Base-by-base conservation (phyloP, 2,329 filamentous ascomycete species). In the Stagonosporopsis chrysanthemi region DNA sequence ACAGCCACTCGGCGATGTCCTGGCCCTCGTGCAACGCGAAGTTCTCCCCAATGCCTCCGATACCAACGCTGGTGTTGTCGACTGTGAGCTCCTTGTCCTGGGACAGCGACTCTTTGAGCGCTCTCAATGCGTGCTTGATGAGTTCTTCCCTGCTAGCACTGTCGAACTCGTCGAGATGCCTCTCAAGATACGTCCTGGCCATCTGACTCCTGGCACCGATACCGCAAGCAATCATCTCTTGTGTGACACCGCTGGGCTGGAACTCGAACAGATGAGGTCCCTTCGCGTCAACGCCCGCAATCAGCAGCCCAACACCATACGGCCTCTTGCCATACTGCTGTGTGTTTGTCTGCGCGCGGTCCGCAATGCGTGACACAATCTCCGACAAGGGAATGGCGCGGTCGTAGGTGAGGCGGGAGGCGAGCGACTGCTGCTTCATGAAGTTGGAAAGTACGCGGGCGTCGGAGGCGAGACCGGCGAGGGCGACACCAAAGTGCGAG, bases 371-470 rank as follows among this genome's bases (percentile, higher is more conserved):
- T 65, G 88, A 86, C 67, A 97, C 93, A 70, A 98, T 91, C 62
- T 90, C 90, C 73, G 92, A 89, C 75, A 98, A 83, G 29, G 92
- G 91, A 76, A 99, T 95, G 67, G 93, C 88, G 67, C 95, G 93
- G 80, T 91, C 94, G 83, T 97, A 98, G 56, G 92, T 97, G 71
- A 99, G 89, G 78, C 94, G 92, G 72, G 95, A 94, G 73, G 91
- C 90, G 73, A 99, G 91, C 63, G 92, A 96, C 82, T 98, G 95
- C 82, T 97, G 92, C 84, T 97, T 98, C 94, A 99, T 98, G 84
- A 97, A 99, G 87, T 99, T 99, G 84, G 93, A 97, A 70, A 99
- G 92, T 70, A 99, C 95, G 74, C 95, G 95, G 75, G 94, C 95
- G 80, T 99, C 95, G 57, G 94, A 97, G 67, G 95, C 95, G 62